These are phyloP conservation scores for Malassezia arunalokei DNA, from an alignment of 1,284 basidiomycete genomes.

Conservation along the genomic window DNA sequence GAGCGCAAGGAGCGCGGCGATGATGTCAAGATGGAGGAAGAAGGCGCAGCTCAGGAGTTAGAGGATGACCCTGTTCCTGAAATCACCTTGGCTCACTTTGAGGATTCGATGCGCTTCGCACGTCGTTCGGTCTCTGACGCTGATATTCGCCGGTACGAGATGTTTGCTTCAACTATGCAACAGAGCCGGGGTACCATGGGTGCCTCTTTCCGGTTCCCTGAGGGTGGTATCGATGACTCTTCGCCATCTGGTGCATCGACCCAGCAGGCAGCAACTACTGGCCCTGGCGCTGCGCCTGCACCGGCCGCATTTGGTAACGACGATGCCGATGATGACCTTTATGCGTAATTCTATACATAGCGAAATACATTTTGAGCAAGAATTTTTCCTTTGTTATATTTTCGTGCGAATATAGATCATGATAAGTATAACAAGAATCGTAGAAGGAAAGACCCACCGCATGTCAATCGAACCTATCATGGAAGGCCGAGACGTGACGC, in stretches of 20 bases:
- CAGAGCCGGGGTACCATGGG: slow-evolving; percentile 51
- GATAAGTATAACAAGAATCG: not conserved
- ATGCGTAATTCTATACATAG: slow-evolving; percentile 50
- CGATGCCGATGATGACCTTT: slow-evolving; percentile 72
- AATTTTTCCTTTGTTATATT: not conserved
- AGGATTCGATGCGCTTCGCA: slow-evolving; percentile 84
- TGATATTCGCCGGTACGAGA: slow-evolving; percentile 74
- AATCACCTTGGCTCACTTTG: slow-evolving; percentile 67
- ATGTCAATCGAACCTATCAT: not conserved
- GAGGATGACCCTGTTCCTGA: slow-evolving; percentile 89
- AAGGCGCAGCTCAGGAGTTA: slow-evolving; percentile 48
- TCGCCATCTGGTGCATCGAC: not conserved
- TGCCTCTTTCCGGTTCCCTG: slow-evolving; percentile 92
- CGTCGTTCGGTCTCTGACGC: slow-evolving; percentile 51
- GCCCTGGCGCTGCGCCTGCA: slow-evolving; percentile 50
- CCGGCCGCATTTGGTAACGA: slow-evolving; percentile 69
- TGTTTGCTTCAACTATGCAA: slow-evolving; percentile 44
- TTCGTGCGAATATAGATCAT: not conserved
- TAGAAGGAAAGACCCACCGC: not conserved
- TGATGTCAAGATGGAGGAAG: slow-evolving; percentile 18
- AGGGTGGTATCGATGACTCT: slow-evolving; percentile 48
- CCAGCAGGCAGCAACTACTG: slow-evolving; percentile 15
- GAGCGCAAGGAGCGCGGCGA: slow-evolving; percentile 50
- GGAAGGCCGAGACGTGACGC: not conserved
- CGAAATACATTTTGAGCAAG: not conserved